A percentile compares a stretch with the other conserved stretches of the same genome.
These are phyloP conservation scores for Kuraishia ogatae DNA, from an alignment of 805 yeast genomes.

Conservation along the genomic window DNA sequence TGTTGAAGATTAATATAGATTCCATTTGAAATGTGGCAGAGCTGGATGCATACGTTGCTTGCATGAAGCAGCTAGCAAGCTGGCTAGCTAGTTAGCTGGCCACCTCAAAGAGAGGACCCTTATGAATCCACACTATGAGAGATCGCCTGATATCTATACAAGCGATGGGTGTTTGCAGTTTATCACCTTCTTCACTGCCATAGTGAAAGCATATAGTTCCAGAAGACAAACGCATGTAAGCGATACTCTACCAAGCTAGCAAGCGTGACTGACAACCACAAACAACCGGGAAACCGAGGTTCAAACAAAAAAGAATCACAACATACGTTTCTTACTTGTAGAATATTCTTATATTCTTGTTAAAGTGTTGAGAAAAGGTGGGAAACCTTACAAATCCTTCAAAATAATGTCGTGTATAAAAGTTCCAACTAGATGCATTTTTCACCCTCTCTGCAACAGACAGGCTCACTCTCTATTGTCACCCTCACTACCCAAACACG, in stretches of 20 bases:
- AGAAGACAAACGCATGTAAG: not conserved
- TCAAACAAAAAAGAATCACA: not conserved
- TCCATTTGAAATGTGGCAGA: not conserved
- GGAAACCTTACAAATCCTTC: not conserved
- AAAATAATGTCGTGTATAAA: not conserved
- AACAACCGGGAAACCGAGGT: not conserved
- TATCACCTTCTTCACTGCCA: too few relatives aligned
- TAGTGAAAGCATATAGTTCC: not conserved
- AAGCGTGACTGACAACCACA: not conserved
- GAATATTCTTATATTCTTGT: not conserved
- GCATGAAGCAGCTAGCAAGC: too few relatives aligned
- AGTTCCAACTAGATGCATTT: not conserved
- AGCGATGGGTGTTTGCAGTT: too few relatives aligned
- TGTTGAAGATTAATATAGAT: constrained; percentile 2
- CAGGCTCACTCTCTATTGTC: not conserved
- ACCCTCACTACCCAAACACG: not conserved
- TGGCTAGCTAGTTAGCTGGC: too few relatives aligned
- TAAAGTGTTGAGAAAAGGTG: not conserved
- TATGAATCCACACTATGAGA: too few relatives aligned
- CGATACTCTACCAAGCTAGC: not conserved
- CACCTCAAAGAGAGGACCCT: too few relatives aligned
- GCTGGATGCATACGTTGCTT: not conserved
- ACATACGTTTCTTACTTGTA: not conserved
- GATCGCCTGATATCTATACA: too few relatives aligned
- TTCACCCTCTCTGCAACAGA: not conserved